Evolutionary conservation across 208 protist genomes (phyloP), one percentile per base, ranked within the genome.

Genomic region (Herpetomonas samuelpessoai): DNA sequence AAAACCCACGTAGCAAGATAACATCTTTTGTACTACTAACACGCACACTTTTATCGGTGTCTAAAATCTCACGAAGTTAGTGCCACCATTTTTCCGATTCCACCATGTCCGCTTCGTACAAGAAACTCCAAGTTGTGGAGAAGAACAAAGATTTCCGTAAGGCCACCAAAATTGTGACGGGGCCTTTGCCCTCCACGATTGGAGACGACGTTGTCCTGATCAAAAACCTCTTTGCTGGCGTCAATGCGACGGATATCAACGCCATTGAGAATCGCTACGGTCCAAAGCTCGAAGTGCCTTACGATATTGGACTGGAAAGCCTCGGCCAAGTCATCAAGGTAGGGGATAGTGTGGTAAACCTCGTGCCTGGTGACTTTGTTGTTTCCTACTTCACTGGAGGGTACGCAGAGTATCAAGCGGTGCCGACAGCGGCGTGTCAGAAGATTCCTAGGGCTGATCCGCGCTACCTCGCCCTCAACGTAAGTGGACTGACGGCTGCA

Each of bases 241-340:
- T 83, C 29, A 82, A 76, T 58, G 71, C 70, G 31, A 74, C 64
- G 2, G 76, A 74, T 57, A 58, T 78, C 50, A 78, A 72, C 56
- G 50, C 53, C 21, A 72, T 65, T 46, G 48, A 61, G 19, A 71
- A 70, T 44, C 22, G 38, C 9, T 82, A 82, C 45, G 64, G 65
- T 6, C 58, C 59, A 7, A 48, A 57, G 46, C 47, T 68, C 21
- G 31, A 55, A 22, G 56, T 61, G 16, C 71, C 68, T 3, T 76
- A 66, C 55, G 56, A 68, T 26, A 44, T 69, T 35, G 71, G 64
- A 3, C 58, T 83, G 10, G 71, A 79, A 31, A 57, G 39, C 0
- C 48, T 82, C 2, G 76, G 71, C 18, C 48, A 75, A 39, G 68
- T 83, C 14, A 48, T 62, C 22, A 35, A 51, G 19, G 47, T 73